Evolutionary conservation across 495 filamentous ascomycete genomes (phyloP), one percentile per base, ranked within the genome.

Genomic region (Podospora bellae-mahoneyi): DNA sequence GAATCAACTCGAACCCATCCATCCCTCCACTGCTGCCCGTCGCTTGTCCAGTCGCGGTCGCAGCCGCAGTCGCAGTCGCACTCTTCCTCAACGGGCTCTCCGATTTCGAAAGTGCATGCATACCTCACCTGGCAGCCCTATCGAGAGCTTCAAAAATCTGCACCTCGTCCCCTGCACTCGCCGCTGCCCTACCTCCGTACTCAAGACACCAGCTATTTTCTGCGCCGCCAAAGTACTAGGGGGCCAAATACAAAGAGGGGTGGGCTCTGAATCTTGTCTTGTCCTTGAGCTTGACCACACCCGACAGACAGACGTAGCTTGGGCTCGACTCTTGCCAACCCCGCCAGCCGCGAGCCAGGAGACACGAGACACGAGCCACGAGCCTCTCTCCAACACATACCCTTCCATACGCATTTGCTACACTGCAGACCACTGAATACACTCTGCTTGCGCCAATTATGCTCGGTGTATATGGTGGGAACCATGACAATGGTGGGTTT

Each of bases 401-500:
- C 27, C 27, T n/a, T 32, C 13, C 55, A 53, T 39, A 39, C 59
- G 63, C 62, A 48, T 69, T 66, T 60, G 53, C 70, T 63, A n/a
- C 7, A 28, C 20, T 48, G 15, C 1, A 28, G 18, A 63, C 5
- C 28, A 23, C 16, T 64, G 60, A 26, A 64, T 62, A 56, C 48
- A 65, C 56, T 58, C 64, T 72, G 62, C 62, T 64, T 67, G 53
- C 69, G 62, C 61, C 80, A 81, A 82, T 76, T 82, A 84, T 84
- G 82, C 80, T 78, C 76, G 78, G 76, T 70, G 80, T 78, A 73
- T 74, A 81, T 80, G 79, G 79, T 74, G 78, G 77, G 71, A 74
- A 78, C 70, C 75, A 74, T 70, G 79, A 84, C 75, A 77, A 77
- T 74, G 81, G 82, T 83, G 75, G 75, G 81, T 79, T 79, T 65